Conservation (phyloP, 2,329 filamentous ascomycete genomes). For the Fusarium praegraminearum region DNA sequence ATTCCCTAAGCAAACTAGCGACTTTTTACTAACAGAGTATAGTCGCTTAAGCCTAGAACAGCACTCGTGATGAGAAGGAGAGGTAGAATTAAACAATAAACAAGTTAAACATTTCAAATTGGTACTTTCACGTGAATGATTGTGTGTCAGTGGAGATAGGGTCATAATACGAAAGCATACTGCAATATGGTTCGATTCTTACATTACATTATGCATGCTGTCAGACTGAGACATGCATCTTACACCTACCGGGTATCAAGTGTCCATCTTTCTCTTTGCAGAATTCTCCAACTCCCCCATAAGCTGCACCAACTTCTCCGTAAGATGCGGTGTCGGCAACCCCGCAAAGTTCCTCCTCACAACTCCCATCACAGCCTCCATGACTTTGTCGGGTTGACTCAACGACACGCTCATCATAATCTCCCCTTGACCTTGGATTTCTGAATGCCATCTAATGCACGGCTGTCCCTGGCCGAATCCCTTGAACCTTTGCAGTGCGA, state of each 20-base stretch:
- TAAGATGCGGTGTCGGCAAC: slow-evolving; percentile 21
- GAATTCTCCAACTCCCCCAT: slow-evolving; percentile 38
- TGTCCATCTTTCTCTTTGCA: slow-evolving; percentile 27
- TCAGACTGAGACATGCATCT: not conserved
- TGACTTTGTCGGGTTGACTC: slow-evolving; percentile 29
- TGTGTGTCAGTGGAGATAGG: too few species aligned
- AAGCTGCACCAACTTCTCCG: slow-evolving; percentile 34
- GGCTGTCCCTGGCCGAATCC: slow-evolving; percentile 33
- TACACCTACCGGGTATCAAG: slow-evolving; percentile 4
- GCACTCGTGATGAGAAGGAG: rapidly evolving
- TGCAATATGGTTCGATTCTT: not conserved
- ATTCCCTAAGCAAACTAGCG: rapidly evolving
- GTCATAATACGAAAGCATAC: too few species aligned
- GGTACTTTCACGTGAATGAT: not conserved
- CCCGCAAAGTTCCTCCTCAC: slow-evolving; percentile 24
- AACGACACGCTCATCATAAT: slow-evolving; percentile 22
- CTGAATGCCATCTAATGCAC: slow-evolving; percentile 28
- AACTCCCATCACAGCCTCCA: slow-evolving; percentile 27
- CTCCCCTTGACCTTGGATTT: slow-evolving; percentile 5
- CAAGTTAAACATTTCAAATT: slow-evolving; percentile 6
- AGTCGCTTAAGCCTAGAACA: slow-evolving; percentile 2
- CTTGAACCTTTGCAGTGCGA: slow-evolving; percentile 28
- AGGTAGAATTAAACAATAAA: not conserved
- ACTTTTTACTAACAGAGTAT: not conserved
- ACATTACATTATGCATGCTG: not conserved